Conservation (phyloP, 2,329 filamentous ascomycete species). For the Cercospora sesami region DNA sequence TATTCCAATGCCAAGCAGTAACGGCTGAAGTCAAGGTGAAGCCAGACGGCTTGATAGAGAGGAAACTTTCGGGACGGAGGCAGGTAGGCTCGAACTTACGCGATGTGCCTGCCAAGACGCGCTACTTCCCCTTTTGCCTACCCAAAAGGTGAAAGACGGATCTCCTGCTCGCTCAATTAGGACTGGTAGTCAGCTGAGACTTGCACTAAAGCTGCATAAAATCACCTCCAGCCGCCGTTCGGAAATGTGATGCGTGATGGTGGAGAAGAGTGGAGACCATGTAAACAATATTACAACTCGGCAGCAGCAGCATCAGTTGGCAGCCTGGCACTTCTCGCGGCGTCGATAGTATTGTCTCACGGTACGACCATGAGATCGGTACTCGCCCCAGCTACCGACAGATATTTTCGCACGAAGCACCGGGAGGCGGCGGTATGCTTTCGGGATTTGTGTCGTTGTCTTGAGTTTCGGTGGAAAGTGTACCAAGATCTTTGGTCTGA, state of each 20-base stretch:
- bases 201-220: background rate
- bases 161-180: background rate
- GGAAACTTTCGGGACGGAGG: background rate
- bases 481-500: background rate
- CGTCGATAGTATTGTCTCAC: background rate
- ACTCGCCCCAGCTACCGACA: background rate
- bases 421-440: background rate
- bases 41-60: background rate
- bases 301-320: background rate
- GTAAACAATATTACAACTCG: background rate
- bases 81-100: background rate
- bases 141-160: background rate
- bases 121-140: slow-evolving; percentile 1
- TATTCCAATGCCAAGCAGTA: background rate
- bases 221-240: background rate
- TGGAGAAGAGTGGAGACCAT: background rate
- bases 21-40: background rate
- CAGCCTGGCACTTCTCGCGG: background rate
- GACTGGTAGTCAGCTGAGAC: background rate
- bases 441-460: background rate
- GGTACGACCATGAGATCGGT: background rate
- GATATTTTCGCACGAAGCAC: background rate
- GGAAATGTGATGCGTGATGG: slow-evolving; percentile 1
- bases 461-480: background rate
- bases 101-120: background rate